Base-by-base conservation (phyloP, 768 basidiomycete species). In the Stropharia rugosoannulata region DNA sequence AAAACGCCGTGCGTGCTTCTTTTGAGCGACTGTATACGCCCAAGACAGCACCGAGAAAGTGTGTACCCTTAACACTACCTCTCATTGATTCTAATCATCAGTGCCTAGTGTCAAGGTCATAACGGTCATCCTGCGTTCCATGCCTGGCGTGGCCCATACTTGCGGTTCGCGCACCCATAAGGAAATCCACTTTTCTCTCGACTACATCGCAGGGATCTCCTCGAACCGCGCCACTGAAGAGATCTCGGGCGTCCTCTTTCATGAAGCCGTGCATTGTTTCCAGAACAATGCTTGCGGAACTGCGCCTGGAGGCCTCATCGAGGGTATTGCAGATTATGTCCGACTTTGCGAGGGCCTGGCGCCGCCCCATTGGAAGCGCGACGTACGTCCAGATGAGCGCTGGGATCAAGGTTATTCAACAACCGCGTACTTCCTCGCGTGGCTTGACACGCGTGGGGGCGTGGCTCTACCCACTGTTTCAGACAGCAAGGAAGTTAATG, bases 291-390 rank as follows among this genome's bases (percentile, higher is more conserved):
- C 78, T 1, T 64, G 72, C 19, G 84, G 75, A 22, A 80, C 78
- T 41, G 85, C 81, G 60, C 87, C 88, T 0, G 79, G 81, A 1
- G 90, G 90, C 1, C 71, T 93, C 45, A 82, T 90, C 58, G 90
- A 93, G 64, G 90, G 90, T 16, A 77, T 93, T 25, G 90, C 90
- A 86, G 90, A 93, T 66, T 92, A 80, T 68, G 87, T 92, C 41
- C 82, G 90, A 51, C 70, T 89, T 36, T 75, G 76, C 40, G 80
- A 81, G 4, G 77, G 76, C 2, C 73, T 83, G 25, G 74, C 65
- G 0, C 87, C 90, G 1, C 88, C 87, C 8, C 89, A 91, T 62
- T 92, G 90, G 90, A 74, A 68, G 44, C 73, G 32, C 46, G 15
- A 15, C 5, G 46, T 32, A 32, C 29, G 9, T 4, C 44, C 32